Percentiles rank a stretch among this genome's conserved stretches.
Conservation (phyloP, 2,329 filamentous ascomycete genomes). For the Calycina marina region DNA sequence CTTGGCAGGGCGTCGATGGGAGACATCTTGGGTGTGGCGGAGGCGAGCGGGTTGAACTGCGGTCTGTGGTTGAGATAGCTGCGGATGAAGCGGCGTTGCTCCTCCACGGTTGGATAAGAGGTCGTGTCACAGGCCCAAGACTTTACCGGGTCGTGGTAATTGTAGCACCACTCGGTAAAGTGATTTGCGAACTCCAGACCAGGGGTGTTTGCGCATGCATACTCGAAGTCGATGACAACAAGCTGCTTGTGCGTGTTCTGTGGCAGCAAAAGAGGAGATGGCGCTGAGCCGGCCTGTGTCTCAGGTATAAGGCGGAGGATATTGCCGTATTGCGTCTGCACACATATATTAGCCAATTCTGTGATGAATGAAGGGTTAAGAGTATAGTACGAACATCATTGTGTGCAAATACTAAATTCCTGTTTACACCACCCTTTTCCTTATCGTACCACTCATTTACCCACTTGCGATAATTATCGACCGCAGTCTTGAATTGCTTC, state of each 20-base stretch:
- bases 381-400: constrained; percentile 73
- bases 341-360: background rate
- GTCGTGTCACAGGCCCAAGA: constrained; percentile 54
- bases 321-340: constrained; percentile 92
- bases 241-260: constrained; percentile 93
- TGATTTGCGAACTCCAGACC: constrained; percentile 95
- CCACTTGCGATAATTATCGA: constrained; percentile 65
- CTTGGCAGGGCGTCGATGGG: constrained; percentile 13
- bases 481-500: constrained; percentile 57
- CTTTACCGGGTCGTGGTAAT: constrained; percentile 65
- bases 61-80: constrained; percentile 77
- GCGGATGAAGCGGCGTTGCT: constrained; percentile 73
- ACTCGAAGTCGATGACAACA: constrained; percentile 96
- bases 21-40: constrained; percentile 20
- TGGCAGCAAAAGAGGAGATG: constrained; percentile 71
- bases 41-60: constrained; percentile 39
- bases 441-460: constrained; percentile 62
- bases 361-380: background rate
- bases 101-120: constrained; percentile 61
- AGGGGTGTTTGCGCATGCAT: constrained; percentile 74
- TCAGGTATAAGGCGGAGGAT: constrained; percentile 62
- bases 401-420: constrained; percentile 83
- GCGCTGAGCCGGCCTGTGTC: constrained; percentile 27
- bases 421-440: constrained; percentile 48
- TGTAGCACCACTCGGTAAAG: constrained; percentile 96